Base-by-base conservation (phyloP, 2,329 filamentous ascomycete species). In the Berkeleyomyces rouxiae region DNA sequence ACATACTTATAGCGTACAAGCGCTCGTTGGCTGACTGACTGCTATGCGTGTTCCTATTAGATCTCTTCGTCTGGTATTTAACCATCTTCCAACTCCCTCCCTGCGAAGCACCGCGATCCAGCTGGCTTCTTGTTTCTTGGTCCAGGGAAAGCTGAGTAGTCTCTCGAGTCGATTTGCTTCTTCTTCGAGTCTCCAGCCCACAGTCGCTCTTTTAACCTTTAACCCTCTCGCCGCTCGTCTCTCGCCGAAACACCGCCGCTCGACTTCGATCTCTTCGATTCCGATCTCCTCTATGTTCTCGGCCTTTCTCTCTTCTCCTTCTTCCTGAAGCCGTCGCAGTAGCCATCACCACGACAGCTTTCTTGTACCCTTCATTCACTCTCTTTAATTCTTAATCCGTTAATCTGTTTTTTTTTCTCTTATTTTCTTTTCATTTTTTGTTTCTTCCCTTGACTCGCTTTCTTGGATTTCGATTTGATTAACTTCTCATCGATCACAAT, bases 221-320 rank as follows among this genome's bases (percentile, higher is more conserved):
- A 55, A 55, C 51, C 51, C 51, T 49, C 37, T 55, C 59, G 39
- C 43, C 40, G n/a, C 31, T 40, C 55, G 47, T 60, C 57, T 59
- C 23, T 9, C 42, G 33, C 16, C 73, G 74, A 72, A 71, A 73
- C 74, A 71, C 72, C 73, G 71, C 72, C 74, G 74, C 72, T 75
- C 72, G 71, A 70, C 68, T 47, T 59, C 33, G 16, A 11, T 13
- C 42, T 33, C 42, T 43, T 62, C 46, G 44, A 33, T 61, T 51
- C 40, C 42, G 42, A 11, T 59, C 44, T 46, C 23, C 23, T 59
- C 42, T 59, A 23, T 44, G 16, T 23, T 36, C 47, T 59, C 57
- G 58, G 43, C 31, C 46, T 57, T 36, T 64, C 39, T 51, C 44
- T 64, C 43, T 47, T 61, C 61, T 57, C 49, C 23, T 43, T 42